A percentile compares a stretch with the other conserved stretches of the same genome.
phyloP scores from a whole-genome alignment of 331 rosid genomes.

The Arachis monticola region DNA sequence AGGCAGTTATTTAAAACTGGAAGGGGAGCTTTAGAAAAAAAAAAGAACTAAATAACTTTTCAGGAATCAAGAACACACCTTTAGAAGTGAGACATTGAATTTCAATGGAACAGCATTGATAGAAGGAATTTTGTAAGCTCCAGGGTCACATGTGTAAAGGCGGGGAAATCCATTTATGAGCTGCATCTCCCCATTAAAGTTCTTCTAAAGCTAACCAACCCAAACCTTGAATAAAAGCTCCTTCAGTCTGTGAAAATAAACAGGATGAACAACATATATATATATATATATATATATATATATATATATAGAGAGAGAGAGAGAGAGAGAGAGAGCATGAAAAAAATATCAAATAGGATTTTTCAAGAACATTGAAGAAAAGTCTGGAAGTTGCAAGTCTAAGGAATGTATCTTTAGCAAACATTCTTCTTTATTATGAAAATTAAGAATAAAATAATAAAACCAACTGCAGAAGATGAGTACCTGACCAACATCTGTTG shows the following conservation, averaged over 20 bases:
- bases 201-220: conserved; percentile 98
- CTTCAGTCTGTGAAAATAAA: conserved; percentile 68
- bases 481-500: too few species aligned
- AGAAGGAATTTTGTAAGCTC: conserved; percentile 91
- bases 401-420: conserved; percentile 33
- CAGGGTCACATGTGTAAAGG: conserved; percentile 82
- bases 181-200: conserved; percentile 95
- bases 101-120: conserved; percentile 84
- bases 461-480: too few species aligned
- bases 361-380: conserved; percentile 18
- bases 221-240: conserved; percentile 93
- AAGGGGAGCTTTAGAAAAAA: background rate
- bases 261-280: background rate
- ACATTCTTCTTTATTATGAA: conserved; percentile 10
- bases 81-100: conserved; percentile 82
- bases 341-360: conserved; percentile 17
- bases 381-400: conserved; percentile 10
- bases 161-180: conserved; percentile 84
- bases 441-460: background rate
- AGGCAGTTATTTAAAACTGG: too few species aligned
- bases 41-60: conserved; percentile 26
- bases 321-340: too few species aligned
- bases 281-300: too few species aligned
- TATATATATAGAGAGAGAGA: too few species aligned
- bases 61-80: conserved; percentile 56